Conservation (phyloP, 345 rosid species). For the Psidium friedrichsthalianum region DNA sequence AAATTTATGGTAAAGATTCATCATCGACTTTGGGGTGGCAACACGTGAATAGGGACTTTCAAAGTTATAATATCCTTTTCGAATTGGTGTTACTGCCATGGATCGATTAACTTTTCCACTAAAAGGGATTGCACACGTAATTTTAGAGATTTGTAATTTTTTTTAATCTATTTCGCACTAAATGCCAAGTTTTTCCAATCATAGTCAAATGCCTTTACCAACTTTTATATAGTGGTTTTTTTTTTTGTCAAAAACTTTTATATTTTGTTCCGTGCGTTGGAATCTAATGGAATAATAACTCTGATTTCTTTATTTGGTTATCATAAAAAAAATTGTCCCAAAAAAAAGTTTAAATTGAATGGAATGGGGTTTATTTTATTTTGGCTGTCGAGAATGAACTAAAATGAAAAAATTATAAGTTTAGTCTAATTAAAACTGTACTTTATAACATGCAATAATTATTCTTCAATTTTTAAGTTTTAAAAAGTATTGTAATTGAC, state of each 20-base stretch:
- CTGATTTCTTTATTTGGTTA: neutral
- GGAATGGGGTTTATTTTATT: neutral
- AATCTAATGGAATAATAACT: neutral
- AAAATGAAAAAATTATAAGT: neutral
- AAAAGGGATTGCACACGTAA: neutral
- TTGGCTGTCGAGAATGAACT: neutral
- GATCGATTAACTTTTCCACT: neutral
- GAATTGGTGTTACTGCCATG: neutral
- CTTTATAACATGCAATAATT: neutral
- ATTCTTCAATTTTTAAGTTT: neutral
- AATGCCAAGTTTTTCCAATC: neutral
- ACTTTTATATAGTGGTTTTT: neutral
- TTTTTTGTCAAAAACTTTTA: no score
- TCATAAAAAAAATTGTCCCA: neutral
- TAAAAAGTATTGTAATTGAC: neutral
- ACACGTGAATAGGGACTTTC: neutral
- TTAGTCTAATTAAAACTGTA: neutral
- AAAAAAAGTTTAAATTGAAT: neutral
- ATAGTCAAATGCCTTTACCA: neutral
- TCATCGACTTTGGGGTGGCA: neutral
- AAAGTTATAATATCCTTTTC: neutral
- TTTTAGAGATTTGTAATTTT: neutral
- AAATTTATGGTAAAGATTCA: neutral
- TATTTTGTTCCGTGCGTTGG: neutral
- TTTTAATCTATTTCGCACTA: neutral